phyloP scores from a whole-genome alignment of 192 early-diverging fungal genomes.

The Backusella tuberculispora region DNA sequence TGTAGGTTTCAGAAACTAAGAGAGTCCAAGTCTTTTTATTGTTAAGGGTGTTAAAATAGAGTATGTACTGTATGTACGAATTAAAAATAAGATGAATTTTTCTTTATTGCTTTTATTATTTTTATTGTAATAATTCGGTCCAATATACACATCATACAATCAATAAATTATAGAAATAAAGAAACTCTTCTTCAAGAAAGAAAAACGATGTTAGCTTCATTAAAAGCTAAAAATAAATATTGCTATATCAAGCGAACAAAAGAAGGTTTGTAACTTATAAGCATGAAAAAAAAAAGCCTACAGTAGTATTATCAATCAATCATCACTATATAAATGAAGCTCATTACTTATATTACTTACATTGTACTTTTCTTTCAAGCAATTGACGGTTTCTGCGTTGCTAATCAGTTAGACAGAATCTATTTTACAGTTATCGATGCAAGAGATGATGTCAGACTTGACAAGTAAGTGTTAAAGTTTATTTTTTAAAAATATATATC shows the following conservation, averaged over 20 bases:
- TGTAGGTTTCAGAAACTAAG: no score
- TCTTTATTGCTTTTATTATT: no score
- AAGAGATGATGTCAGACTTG: neutral
- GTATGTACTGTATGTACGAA: no score
- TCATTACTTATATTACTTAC: neutral
- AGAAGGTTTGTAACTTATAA: neutral
- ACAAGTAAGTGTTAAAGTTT: neutral
- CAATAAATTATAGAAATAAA: no score
- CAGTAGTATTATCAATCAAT: neutral
- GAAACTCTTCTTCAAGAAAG: neutral
- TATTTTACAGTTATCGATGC: neutral
- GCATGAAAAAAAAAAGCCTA: neutral
- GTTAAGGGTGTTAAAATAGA: no score
- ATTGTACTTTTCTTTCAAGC: neutral
- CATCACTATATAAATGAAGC: neutral
- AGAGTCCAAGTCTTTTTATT: no score
- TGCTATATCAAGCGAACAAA: constrained; percentile 2
- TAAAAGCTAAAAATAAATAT: neutral
- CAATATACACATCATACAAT: no score
- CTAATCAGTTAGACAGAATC: neutral
- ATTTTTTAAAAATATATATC: neutral
- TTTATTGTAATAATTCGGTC: no score
- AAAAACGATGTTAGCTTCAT: neutral
- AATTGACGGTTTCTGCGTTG: neutral
- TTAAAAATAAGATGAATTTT: no score